phyloP scores from a whole-genome alignment of 2,329 filamentous ascomycete genomes.

The Aspergillus pseudoglaucus region DNA sequence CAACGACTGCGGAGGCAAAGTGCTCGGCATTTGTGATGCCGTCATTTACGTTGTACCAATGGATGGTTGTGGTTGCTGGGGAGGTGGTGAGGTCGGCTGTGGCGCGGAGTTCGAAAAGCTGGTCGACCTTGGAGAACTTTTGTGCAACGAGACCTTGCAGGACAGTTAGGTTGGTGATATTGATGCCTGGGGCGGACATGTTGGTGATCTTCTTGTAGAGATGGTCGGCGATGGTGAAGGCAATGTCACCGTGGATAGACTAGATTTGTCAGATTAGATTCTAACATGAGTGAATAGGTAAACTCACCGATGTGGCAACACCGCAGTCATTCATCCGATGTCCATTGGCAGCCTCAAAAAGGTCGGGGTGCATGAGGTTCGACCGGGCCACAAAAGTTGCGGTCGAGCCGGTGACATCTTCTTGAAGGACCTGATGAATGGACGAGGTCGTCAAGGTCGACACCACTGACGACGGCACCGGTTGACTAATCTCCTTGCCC shows the following conservation, averaged over 20 bases:
- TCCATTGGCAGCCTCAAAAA: conserved; percentile 34
- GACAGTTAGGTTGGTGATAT: conserved; percentile 37
- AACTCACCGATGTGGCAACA: conserved; percentile 41
- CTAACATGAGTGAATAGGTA: neutral
- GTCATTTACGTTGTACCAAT: neutral
- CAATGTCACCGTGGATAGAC: conserved; percentile 23
- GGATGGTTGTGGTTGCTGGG: neutral
- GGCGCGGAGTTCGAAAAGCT: neutral
- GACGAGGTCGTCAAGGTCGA: conserved; percentile 4
- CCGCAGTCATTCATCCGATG: conserved; percentile 40
- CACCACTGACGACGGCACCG: conserved; percentile 1
- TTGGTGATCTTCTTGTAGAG: conserved; percentile 11
- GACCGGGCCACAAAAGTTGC: conserved; percentile 32
- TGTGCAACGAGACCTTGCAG: conserved; percentile 52
- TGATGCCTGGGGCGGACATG: conserved; percentile 19
- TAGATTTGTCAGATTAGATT: neutral
- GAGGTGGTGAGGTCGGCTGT: neutral
- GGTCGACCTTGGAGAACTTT: neutral
- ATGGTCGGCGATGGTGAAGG: conserved; percentile 18
- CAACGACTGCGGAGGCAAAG: conserved; percentile 11
- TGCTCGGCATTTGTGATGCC: neutral
- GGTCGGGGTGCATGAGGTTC: conserved; percentile 35
- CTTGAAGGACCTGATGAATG: conserved; percentile 25
- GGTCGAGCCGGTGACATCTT: conserved; percentile 20
- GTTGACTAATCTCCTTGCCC: conserved; percentile 41